phyloP scores from a whole-genome alignment of 2,329 filamentous ascomycete genomes.

The Microcyclospora pomicola region DNA sequence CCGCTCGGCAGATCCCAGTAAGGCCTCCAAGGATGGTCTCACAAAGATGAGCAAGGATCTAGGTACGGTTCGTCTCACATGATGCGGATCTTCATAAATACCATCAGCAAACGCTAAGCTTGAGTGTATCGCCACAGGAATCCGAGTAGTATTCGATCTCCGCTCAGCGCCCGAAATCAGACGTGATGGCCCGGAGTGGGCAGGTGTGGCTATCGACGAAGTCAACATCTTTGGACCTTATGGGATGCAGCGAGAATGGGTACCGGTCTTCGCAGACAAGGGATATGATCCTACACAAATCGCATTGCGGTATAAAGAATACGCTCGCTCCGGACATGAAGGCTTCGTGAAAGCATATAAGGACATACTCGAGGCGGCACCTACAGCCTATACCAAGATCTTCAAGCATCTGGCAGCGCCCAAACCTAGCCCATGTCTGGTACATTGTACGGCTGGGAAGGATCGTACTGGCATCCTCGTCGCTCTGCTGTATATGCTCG shows the following conservation, averaged over 20 bases:
- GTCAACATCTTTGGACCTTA: slow-evolving; percentile 23
- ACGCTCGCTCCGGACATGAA: slow-evolving; percentile 40
- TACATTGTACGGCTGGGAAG: slow-evolving; percentile 68
- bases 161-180: slow-evolving; percentile 48
- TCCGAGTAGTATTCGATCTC: slow-evolving; percentile 55
- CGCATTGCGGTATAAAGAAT: slow-evolving; percentile 46
- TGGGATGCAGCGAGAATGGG: slow-evolving; percentile 40
- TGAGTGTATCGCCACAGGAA: slow-evolving; percentile 29
- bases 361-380: slow-evolving; percentile 44
- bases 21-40: slow-evolving; percentile 41
- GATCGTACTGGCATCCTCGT: slow-evolving; percentile 61
- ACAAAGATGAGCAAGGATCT: slow-evolving; percentile 31
- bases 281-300: slow-evolving; percentile 51
- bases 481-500: slow-evolving; percentile 50
- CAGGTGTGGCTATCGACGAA: slow-evolving; percentile 13
- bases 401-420: slow-evolving; percentile 42
- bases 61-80: slow-evolving; percentile 13
- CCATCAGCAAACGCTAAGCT: slow-evolving; percentile 6
- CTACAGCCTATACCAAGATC: slow-evolving; percentile 43
- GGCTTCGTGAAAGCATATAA: slow-evolving; percentile 53
- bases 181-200: slow-evolving; percentile 24
- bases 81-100: slow-evolving; percentile 12
- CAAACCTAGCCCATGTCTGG: slow-evolving; percentile 39
- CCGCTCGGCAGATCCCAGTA: slow-evolving; percentile 54
- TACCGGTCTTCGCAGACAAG: slow-evolving; percentile 49